Evolutionary conservation across 208 protist species (phyloP).

Genomic region (Trypanosoma vivax): DNA sequence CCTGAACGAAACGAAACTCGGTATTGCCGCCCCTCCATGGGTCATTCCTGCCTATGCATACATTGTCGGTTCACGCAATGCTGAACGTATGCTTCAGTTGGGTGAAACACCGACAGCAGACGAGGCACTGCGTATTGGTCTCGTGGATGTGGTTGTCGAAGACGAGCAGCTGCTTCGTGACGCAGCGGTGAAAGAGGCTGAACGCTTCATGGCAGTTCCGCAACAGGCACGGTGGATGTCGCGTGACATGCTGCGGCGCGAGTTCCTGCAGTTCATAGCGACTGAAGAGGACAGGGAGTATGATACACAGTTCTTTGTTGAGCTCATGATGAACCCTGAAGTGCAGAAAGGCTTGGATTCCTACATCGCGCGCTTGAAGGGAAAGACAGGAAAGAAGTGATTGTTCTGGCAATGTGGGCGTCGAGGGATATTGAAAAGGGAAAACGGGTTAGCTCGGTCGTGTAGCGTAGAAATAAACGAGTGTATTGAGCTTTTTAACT

Average conservation of each 20-base stretch:
- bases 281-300: slow-evolving; percentile 73
- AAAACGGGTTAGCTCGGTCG: too few relatives aligned
- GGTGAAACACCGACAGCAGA: slow-evolving; percentile 65
- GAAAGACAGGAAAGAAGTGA: slow-evolving; percentile 42
- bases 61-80: slow-evolving; percentile 46
- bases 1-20: slow-evolving; percentile 76
- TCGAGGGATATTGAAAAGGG: too few relatives aligned
- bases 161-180: slow-evolving; percentile 40
- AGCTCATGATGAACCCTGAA: slow-evolving; percentile 64
- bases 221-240: slow-evolving; percentile 74
- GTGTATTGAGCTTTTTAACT: too few relatives aligned
- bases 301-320: slow-evolving; percentile 69
- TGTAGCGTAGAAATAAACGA: too few relatives aligned
- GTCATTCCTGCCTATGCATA: slow-evolving; percentile 68
- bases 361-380: slow-evolving; percentile 58
- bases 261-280: slow-evolving; percentile 64
- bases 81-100: slow-evolving; percentile 73
- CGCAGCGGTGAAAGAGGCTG: slow-evolving; percentile 40
- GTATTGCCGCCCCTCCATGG: slow-evolving; percentile 63
- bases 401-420: too few relatives aligned
- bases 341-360: slow-evolving; percentile 54
- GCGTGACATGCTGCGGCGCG: slow-evolving; percentile 74
- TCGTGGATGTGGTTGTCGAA: slow-evolving; percentile 57
- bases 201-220: slow-evolving; percentile 56
- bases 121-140: slow-evolving; percentile 50